Evolutionary conservation across 768 basidiomycete genomes (phyloP).

Genomic region (Kwoniella sp.): DNA sequence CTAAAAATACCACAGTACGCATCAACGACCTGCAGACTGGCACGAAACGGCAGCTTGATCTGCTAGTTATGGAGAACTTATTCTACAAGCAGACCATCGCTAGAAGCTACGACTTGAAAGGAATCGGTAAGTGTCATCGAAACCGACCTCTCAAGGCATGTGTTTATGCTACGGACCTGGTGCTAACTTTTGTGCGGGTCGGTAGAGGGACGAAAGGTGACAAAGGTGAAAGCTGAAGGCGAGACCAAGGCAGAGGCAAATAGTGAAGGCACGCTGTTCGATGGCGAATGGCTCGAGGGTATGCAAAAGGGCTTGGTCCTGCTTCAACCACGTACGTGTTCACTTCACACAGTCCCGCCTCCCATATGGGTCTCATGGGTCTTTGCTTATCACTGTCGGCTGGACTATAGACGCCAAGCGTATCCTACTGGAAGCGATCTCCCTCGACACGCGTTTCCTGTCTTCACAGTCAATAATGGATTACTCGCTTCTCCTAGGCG

Average conservation of each 20-base stretch:
- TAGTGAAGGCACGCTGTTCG: slow-evolving; percentile 66
- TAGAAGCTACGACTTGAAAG: slow-evolving; percentile 80
- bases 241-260: slow-evolving; percentile 10
- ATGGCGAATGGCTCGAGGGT: slow-evolving; percentile 82
- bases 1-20: slow-evolving; percentile 61
- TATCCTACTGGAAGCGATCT: slow-evolving; percentile 70
- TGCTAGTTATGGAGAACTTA: slow-evolving; percentile 82
- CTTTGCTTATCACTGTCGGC: neutral
- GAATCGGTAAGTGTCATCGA: slow-evolving; percentile 66
- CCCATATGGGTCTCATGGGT: neutral
- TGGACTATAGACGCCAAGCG: slow-evolving; percentile 63
- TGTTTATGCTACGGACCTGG: too few relatives aligned
- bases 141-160: too few relatives aligned
- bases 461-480: slow-evolving; percentile 80
- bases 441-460: slow-evolving; percentile 72
- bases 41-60: slow-evolving; percentile 69
- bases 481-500: slow-evolving; percentile 75
- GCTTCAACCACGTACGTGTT: slow-evolving; percentile 61
- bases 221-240: slow-evolving; percentile 55
- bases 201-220: slow-evolving; percentile 67
- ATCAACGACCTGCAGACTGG: slow-evolving; percentile 73
- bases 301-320: slow-evolving; percentile 69
- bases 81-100: slow-evolving; percentile 70
- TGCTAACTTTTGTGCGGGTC: neutral
- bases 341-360: neutral